Evolutionary conservation across 140 eudicot species (phyloP), one percentile per base, ranked within the genome.

Genomic region (Ambrosia hybrid): DNA sequence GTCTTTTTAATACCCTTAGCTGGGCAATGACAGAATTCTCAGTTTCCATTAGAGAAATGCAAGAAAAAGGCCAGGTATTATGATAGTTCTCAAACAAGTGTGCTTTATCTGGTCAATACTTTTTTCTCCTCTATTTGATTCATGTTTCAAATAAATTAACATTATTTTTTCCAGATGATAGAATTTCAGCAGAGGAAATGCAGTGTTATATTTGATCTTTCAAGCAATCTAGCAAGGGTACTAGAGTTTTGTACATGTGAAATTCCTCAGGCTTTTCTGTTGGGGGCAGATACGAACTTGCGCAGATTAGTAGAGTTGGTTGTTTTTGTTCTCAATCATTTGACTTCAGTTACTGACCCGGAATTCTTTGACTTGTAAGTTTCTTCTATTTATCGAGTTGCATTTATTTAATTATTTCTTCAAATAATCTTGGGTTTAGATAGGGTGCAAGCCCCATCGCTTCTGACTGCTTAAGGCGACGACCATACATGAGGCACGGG

Each of bases 21-120:
- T 94, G 99, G 99, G 86, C 97, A 57, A 90, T 90, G 96, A 94
- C 99, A 65, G 99, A 94, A 73, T 94, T 88, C 71, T 90, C 99
- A 7, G 91, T 94, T 81, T 83, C 96, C 51, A 76, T 94, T 72
- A 89, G 99, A 30, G 99, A 94, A 81, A 86, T 94, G 91, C 96
- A 87, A 75, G 97, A 94, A 71, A 86, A 83, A 58, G 88, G 81
- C 62, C 89, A 93, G 96, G 98, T 90, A 80, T 12, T 11, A 16
- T 49, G n/a, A 41, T 36, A 53, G 45, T 64, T 57, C 17, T 71
- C 39, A 52, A 33, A 58, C 67, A 46, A 45, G 49, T 14, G 52
- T 55, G 26, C 38, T 26, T 72, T 26, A 10, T 72, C 49, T 34
- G 61, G 73, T 55, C 41, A 26, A 38, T 41, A 56, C 9, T 5